phyloP scores from a whole-genome alignment of 768 basidiomycete species.

The Auricularia auricula-judae region DNA sequence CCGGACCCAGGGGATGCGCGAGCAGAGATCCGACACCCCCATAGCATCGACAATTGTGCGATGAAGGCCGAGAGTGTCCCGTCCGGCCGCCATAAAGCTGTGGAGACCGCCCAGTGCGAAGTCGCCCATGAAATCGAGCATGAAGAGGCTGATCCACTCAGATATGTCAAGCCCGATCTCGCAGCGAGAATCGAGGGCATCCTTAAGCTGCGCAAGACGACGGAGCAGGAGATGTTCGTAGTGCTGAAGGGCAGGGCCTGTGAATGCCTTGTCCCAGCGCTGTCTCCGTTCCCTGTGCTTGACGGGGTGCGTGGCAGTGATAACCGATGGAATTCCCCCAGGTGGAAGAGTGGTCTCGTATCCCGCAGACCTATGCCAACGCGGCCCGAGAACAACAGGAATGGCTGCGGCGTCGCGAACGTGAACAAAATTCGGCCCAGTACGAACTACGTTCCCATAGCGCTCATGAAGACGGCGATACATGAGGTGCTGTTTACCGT shows the following conservation, averaged over 20 bases:
- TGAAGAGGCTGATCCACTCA: neutral
- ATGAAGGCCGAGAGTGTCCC: neutral
- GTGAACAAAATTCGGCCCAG: slow-evolving; percentile 23
- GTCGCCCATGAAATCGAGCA: slow-evolving; percentile 8
- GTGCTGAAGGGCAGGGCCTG: neutral
- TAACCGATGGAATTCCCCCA: neutral
- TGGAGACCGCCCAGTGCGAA: slow-evolving; percentile 4
- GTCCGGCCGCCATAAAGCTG: slow-evolving; percentile 1
- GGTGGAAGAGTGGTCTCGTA: neutral
- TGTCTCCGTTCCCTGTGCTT: neutral
- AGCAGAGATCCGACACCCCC: neutral
- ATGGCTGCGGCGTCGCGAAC: neutral
- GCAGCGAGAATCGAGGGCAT: neutral
- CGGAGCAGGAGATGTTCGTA: neutral
- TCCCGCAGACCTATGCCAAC: neutral
- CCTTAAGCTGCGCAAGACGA: neutral
- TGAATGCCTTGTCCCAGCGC: neutral
- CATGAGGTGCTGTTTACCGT: slow-evolving; percentile 36
- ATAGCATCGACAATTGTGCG: slow-evolving; percentile 1
- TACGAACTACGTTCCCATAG: slow-evolving; percentile 49
- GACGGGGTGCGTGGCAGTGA: neutral
- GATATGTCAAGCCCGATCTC: neutral
- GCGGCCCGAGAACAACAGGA: neutral
- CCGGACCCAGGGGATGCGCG: slow-evolving; percentile 2
- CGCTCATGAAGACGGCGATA: slow-evolving; percentile 36